Evolutionary conservation across 2,329 filamentous ascomycete species (phyloP).

Genomic region (Xylariaceae sp.): DNA sequence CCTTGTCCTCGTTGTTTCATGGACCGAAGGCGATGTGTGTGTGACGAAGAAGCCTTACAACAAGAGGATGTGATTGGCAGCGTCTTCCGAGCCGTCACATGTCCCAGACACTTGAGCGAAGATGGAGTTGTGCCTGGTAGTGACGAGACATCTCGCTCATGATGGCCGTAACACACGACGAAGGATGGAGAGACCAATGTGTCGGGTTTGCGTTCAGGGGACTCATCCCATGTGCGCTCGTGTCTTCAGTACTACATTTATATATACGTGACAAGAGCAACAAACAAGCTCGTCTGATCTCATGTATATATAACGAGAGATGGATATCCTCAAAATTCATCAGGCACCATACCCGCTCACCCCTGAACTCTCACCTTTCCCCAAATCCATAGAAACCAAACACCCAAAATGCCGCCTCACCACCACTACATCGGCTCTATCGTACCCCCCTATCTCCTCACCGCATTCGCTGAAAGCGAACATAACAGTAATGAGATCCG

Average conservation of each 20-base stretch:
- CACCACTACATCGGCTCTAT: constrained; percentile 34
- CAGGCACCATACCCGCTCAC: not conserved
- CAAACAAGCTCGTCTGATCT: not conserved
- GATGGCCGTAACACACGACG: constrained; percentile 2
- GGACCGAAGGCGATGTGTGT: too few species aligned
- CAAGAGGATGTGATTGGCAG: too few species aligned
- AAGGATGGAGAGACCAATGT: not conserved
- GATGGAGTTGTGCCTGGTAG: not conserved
- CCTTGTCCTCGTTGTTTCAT: too few species aligned
- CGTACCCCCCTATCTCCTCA: constrained; percentile 44
- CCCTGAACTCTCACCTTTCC: not conserved
- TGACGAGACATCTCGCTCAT: constrained; percentile 7
- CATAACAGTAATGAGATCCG: constrained; percentile 36
- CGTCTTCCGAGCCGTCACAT: constrained; percentile 7
- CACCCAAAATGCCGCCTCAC: constrained; percentile 24
- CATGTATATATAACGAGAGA: not conserved
- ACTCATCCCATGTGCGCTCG: not conserved
- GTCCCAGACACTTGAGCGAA: not conserved
- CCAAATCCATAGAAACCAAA: not conserved
- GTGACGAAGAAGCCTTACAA: too few species aligned
- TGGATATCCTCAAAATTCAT: not conserved
- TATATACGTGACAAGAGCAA: not conserved
- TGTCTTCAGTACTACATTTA: not conserved
- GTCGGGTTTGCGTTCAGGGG: not conserved
- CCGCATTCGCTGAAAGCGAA: constrained; percentile 38